Evolutionary conservation across 139 green algal species (phyloP).

Genomic region (Closterium sp.): DNA sequence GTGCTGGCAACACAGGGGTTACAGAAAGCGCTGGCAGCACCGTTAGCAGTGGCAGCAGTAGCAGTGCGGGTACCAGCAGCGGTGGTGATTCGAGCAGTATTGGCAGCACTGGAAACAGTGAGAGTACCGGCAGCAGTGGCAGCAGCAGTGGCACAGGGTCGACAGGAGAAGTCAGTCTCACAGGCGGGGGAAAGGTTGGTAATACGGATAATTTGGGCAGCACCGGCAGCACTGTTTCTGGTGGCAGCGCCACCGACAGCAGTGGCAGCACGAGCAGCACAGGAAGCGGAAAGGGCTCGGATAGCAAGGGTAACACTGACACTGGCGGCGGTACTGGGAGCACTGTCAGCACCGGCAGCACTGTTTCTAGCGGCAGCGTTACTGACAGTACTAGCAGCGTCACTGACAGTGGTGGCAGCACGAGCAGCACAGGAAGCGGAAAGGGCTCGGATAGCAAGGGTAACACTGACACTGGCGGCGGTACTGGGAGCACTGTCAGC

Average conservation of each 20-base stretch:
- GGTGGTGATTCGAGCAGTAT: too few species aligned
- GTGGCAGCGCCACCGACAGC: not conserved
- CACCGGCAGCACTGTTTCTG: not conserved
- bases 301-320: not conserved
- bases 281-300: too few species aligned
- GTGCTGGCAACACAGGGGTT: not conserved
- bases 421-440: too few species aligned
- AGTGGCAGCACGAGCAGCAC: not conserved
- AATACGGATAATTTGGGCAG: not conserved
- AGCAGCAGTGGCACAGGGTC: not conserved
- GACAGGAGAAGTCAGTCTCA: too few species aligned
- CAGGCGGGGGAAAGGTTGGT: too few species aligned
- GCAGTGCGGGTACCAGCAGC: not conserved
- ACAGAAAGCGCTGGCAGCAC: not conserved
- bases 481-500: not conserved
- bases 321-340: too few species aligned
- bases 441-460: not conserved
- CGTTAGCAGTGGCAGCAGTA: not conserved
- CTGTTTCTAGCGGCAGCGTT: not conserved
- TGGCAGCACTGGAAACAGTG: not conserved
- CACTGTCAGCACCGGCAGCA: not conserved
- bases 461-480: too few species aligned
- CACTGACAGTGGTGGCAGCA: not conserved
- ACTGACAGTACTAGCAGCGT: not conserved
- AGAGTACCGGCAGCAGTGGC: not conserved